Evolutionary conservation across 176 grass and related monocot species (phyloP), one percentile per base, ranked within the genome.

Genomic region (Aegilops longissima): DNA sequence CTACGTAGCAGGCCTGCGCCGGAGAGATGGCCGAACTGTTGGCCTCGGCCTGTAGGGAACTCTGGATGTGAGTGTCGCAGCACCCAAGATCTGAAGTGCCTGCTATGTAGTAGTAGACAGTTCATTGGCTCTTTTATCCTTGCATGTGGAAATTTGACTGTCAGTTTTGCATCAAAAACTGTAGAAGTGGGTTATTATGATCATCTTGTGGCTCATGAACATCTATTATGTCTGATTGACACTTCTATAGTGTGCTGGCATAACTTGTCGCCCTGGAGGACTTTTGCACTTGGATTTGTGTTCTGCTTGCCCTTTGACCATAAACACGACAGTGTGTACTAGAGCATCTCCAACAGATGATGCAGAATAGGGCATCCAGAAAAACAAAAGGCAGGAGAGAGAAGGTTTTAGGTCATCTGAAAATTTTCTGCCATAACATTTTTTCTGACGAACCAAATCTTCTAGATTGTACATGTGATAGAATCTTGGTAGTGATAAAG

Each of bases 11-110:
- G 97, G 97, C 3, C 92, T 98, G 11, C 93, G 97, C 12, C 65
- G 97, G 73, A 94, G 89, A 88, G 97, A 98, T 79, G 97, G 97
- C 65, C 87, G 97, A 18, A 96, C 97, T 0, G 92, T 96, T 76
- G 97, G 97, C 62, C 97, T 98, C 27, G 97, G 96, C 31, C 85
- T 98, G 34, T 98, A 96, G 86, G 63, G n/a, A 80, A 14, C 47
- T 71, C n/a, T 61, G 10, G 2, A 9, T 59, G 54, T 21, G 39
- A 30, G 49, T 66, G 81, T 69, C 13, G 34, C 36, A 27, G 66
- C 17, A 77, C 16, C 40, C 1, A 62, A 56, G 25, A 21, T 18
- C 39, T 29, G 6, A 39, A 49, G 16, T 17, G 61, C 59, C 29
- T 75, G 25, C 42, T 67, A 25, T 84, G 85, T 80, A 35, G 85